Evolutionary conservation across 208 protist species (phyloP).

Genomic region (Borovskyia barvae): DNA sequence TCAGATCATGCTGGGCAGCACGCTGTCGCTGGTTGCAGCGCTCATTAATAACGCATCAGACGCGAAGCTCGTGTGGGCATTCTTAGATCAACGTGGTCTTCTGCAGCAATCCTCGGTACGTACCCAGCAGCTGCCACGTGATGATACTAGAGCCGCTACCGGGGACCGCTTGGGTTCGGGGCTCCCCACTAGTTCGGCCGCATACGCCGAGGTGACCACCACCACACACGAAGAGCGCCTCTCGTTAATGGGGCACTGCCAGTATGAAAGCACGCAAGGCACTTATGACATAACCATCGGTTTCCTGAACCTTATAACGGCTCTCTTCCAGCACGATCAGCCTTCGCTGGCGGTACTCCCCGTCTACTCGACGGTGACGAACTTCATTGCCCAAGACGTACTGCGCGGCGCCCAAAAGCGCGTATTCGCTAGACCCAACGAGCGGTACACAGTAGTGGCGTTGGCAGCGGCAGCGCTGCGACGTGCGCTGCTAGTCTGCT

Average conservation of each 20-base stretch:
- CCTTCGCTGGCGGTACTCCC: conserved; percentile 36
- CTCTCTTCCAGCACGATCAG: conserved; percentile 60
- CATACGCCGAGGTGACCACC: conserved; percentile 1
- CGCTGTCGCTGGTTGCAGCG: conserved; percentile 68
- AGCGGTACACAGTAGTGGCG: conserved; percentile 74
- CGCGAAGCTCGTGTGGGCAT: conserved; percentile 55
- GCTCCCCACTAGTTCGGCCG: neutral
- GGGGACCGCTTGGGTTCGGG: neutral
- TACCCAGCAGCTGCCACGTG: conserved; percentile 5
- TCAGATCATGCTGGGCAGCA: conserved; percentile 66
- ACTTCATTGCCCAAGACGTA: conserved; percentile 81
- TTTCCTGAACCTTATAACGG: conserved; percentile 72
- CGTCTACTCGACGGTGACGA: conserved; percentile 56
- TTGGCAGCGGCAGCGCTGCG: conserved; percentile 64
- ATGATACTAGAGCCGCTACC: no score
- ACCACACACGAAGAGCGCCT: conserved; percentile 31
- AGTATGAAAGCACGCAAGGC: conserved; percentile 64
- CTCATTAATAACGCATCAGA: conserved; percentile 61
- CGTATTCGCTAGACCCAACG: conserved; percentile 39
- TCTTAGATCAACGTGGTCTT: conserved; percentile 57
- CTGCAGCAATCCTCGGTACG: conserved; percentile 30
- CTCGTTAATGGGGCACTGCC: conserved; percentile 75
- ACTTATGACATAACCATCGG: conserved; percentile 79
- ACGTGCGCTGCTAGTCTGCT: conserved; percentile 56
- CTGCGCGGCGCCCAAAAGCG: conserved; percentile 65